Conservation (phyloP, 352 stramenopile genomes). For the Chrysophaeum taylorii region DNA sequence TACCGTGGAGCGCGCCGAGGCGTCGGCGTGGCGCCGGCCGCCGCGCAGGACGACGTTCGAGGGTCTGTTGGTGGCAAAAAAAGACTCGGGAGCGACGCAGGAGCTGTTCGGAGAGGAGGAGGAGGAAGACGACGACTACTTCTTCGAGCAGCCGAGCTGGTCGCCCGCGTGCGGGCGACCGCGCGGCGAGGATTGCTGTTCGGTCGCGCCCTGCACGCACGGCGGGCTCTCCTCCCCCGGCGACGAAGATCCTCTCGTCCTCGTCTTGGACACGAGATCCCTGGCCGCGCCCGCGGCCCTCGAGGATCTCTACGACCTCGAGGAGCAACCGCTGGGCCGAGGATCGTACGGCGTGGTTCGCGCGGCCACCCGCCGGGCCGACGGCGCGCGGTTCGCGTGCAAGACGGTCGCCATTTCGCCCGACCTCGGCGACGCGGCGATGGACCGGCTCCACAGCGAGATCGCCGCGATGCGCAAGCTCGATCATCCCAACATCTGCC, state of each 20-base stretch:
- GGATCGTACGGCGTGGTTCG: constrained; percentile 4
- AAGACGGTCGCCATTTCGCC: constrained; percentile 56
- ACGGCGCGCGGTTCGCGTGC: constrained; percentile 39
- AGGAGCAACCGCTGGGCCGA: background rate
- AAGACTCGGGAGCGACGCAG: no score
- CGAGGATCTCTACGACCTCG: background rate
- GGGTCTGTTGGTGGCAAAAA: no score
- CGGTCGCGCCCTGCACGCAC: background rate
- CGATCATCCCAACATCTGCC: constrained; percentile 69
- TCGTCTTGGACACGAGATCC: no score
- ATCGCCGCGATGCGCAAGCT: constrained; percentile 66
- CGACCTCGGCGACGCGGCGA: constrained; percentile 44
- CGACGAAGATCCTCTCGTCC: background rate
- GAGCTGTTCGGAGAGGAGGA: no score
- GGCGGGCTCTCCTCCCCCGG: background rate
- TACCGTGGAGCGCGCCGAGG: background rate
- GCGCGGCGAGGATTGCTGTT: background rate
- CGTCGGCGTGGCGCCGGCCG: background rate
- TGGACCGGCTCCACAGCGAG: constrained; percentile 57
- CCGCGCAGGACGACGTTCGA: no score
- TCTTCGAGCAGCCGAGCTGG: background rate
- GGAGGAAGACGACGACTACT: background rate
- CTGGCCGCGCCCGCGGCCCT: background rate
- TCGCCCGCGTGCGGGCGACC: background rate
- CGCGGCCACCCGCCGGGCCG: background rate